phyloP scores from a whole-genome alignment of 352 stramenopile species.

The Peronospora tabacina region DNA sequence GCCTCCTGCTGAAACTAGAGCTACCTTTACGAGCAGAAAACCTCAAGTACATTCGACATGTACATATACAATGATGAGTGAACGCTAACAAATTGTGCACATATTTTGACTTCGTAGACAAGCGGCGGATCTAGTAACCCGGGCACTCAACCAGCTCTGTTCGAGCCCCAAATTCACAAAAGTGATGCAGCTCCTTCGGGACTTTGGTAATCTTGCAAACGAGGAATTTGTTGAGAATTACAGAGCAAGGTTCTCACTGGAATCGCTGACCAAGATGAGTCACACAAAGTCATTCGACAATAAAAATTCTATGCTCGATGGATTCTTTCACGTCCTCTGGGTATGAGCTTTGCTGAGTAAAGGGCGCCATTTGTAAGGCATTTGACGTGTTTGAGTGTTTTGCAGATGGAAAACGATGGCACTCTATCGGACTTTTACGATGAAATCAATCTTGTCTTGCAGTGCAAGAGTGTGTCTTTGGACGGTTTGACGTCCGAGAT shows the following conservation, averaged over 20 bases:
- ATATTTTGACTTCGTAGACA: constrained; percentile 13
- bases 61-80: not conserved
- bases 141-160: constrained; percentile 26
- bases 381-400: constrained; percentile 2
- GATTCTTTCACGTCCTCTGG: constrained; percentile 16
- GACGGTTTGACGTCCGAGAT: constrained; percentile 11
- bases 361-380: not conserved
- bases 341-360: constrained; percentile 8
- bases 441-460: constrained; percentile 19
- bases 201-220: constrained; percentile 27
- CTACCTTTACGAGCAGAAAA: constrained; percentile 17
- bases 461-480: constrained; percentile 24
- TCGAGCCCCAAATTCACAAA: constrained; percentile 17
- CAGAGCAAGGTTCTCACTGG: constrained; percentile 17
- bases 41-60: constrained; percentile 12
- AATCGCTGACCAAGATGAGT: constrained; percentile 18
- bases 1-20: constrained; percentile 26
- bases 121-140: constrained; percentile 20
- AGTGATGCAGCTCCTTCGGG: constrained; percentile 18
- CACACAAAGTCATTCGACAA: constrained; percentile 22
- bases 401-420: constrained; percentile 16
- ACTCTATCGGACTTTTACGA: constrained; percentile 20
- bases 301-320: constrained; percentile 17
- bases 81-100: not conserved
- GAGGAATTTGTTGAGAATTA: constrained; percentile 13